These are phyloP conservation scores for Cercophora sp. DNA, from an alignment of 495 filamentous ascomycete genomes.

Conservation along the genomic window DNA sequence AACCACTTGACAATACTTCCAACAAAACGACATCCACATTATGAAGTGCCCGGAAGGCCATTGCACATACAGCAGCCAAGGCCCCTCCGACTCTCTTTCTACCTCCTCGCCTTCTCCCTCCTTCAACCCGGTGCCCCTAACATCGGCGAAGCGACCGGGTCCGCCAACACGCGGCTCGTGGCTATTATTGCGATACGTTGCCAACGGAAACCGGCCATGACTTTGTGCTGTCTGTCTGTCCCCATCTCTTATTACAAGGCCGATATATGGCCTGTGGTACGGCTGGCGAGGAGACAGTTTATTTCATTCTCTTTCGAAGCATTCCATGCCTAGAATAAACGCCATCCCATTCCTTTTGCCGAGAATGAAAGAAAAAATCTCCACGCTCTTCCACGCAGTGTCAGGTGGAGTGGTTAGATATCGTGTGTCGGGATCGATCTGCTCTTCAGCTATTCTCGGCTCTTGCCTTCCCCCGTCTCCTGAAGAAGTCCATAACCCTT, in stretches of 20 bases:
- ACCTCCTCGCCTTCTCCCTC: too few species aligned
- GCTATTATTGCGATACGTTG: too few species aligned
- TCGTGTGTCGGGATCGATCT: background rate
- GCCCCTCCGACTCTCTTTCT: too few species aligned
- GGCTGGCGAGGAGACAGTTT: background rate
- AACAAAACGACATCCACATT: too few species aligned
- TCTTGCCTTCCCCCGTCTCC: constrained; percentile 74
- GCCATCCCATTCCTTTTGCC: background rate
- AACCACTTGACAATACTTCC: too few species aligned
- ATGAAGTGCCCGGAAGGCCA: too few species aligned
- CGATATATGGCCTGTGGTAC: constrained; percentile 1
- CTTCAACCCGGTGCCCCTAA: too few species aligned
- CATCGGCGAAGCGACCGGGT: too few species aligned
- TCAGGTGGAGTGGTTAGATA: background rate
- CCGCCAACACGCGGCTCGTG: too few species aligned
- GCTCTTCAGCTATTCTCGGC: constrained; percentile 39
- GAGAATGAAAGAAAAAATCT: background rate
- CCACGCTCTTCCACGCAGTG: background rate
- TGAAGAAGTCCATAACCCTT: constrained; percentile 97
- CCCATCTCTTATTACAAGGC: constrained; percentile 8
- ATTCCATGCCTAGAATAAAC: background rate
- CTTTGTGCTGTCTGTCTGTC: background rate
- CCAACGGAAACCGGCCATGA: too few species aligned
- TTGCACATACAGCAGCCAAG: too few species aligned
- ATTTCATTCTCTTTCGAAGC: background rate